Evolutionary conservation across 129 eudicot genomes (phyloP).

Genomic region (Pseudognaphalium luteoalbum): DNA sequence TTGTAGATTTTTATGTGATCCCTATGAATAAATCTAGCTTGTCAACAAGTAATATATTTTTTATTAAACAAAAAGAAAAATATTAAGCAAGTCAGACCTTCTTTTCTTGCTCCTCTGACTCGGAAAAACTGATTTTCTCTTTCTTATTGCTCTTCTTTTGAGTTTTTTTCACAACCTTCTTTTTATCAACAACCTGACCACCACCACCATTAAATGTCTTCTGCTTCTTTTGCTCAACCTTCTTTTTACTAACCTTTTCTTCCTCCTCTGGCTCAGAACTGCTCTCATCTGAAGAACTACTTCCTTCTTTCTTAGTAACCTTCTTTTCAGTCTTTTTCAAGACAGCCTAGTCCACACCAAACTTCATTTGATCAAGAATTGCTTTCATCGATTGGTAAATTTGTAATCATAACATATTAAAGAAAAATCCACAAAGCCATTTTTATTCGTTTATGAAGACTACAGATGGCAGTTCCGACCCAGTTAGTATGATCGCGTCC

Average conservation of each 20-base stretch:
- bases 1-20: not conserved
- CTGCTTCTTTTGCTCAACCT: not conserved
- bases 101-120: not conserved
- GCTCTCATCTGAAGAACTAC: not conserved
- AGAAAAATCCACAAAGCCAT: too few relatives aligned
- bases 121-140: not conserved
- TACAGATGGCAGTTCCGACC: too few relatives aligned
- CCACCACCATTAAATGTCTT: not conserved
- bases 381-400: too few relatives aligned
- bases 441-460: too few relatives aligned
- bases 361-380: too few relatives aligned
- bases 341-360: not conserved
- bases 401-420: too few relatives aligned
- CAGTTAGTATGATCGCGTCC: too few relatives aligned
- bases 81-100: not conserved
- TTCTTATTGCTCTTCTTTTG: not conserved
- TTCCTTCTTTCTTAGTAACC: not conserved
- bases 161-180: not conserved
- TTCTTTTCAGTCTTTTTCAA: not conserved
- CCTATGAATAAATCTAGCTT: too few relatives aligned
- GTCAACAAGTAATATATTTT: too few relatives aligned
- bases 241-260: not conserved
- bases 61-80: not conserved
- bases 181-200: not conserved
- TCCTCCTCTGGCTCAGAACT: not conserved